phyloP scores from a whole-genome alignment of 352 stramenopile genomes.

The Halophytophthora batemanensis region DNA sequence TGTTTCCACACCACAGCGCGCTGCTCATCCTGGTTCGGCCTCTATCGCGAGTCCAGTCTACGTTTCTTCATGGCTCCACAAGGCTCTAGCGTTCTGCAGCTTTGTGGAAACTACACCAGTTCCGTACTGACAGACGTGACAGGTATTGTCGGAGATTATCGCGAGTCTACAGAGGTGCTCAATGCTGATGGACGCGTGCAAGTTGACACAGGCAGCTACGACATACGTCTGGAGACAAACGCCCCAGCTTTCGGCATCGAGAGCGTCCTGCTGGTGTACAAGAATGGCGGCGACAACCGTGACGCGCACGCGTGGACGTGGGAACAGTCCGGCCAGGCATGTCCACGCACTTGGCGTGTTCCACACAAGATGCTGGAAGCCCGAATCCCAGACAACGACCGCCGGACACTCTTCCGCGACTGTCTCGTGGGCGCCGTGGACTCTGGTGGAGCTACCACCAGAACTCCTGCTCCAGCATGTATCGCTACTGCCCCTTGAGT shows the following conservation, averaged over 20 bases:
- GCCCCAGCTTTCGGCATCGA: conserved; percentile 38
- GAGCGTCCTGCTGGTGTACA: conserved; percentile 43
- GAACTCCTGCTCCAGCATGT: conserved; percentile 19
- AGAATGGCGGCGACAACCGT: conserved; percentile 42
- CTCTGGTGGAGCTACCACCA: conserved; percentile 35
- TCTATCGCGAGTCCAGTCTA: conserved; percentile 28
- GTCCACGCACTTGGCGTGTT: conserved; percentile 31
- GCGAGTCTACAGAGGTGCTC: conserved; percentile 8
- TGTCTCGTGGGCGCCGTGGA: conserved; percentile 59
- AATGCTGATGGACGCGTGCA: conserved; percentile 25
- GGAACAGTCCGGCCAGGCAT: conserved; percentile 19
- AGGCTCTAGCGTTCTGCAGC: conserved; percentile 23
- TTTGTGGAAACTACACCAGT: conserved; percentile 24
- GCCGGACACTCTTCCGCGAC: conserved; percentile 27
- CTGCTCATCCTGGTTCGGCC: conserved; percentile 59
- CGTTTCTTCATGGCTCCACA: conserved; percentile 42
- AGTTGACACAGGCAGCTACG: conserved; percentile 28
- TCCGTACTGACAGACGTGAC: conserved; percentile 36
- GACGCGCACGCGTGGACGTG: conserved; percentile 54
- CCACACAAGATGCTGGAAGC: conserved; percentile 40
- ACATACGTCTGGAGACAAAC: conserved; percentile 42
- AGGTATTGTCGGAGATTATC: conserved; percentile 19
- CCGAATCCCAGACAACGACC: conserved; percentile 11
- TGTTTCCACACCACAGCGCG: conserved; percentile 58
- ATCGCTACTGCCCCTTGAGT: not conserved